Evolutionary conservation across 148 eudicot genomes (phyloP).

Genomic region (Cornus kousa): DNA sequence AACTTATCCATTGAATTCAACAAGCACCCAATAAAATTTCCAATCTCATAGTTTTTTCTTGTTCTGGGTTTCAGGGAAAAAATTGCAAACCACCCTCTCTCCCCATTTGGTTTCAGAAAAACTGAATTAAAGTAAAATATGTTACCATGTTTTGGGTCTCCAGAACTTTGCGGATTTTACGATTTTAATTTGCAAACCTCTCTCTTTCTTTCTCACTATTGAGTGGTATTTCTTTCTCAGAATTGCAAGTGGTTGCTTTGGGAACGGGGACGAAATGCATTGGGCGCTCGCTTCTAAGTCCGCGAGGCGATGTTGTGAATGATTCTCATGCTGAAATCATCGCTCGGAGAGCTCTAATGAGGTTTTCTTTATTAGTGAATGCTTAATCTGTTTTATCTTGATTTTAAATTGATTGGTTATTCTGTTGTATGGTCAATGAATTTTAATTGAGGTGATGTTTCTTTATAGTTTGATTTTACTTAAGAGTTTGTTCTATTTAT

Average conservation of each 20-base stretch:
- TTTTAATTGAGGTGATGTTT: not conserved
- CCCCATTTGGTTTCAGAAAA: not conserved
- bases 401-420: not conserved
- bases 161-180: not conserved
- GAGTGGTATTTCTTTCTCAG: slow-evolving; percentile 31
- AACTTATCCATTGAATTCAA: not conserved
- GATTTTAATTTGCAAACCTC: no score
- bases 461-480: not conserved
- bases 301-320: slow-evolving; percentile 80
- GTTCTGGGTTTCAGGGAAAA: no score
- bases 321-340: slow-evolving; percentile 94
- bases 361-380: slow-evolving; percentile 29
- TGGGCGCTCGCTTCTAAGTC: slow-evolving; percentile 59
- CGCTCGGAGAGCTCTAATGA: slow-evolving; percentile 74
- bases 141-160: no score
- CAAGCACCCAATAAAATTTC: no score
- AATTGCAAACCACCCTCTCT: not conserved
- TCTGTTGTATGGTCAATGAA: not conserved
- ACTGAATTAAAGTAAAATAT: not conserved
- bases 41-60: no score
- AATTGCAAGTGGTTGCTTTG: slow-evolving; percentile 71
- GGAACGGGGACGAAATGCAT: slow-evolving; percentile 96
- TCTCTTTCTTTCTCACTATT: not conserved
- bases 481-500: not conserved
- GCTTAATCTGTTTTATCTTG: not conserved